Percentiles rank a stretch among this genome's conserved stretches.
These are phyloP conservation scores for Moniliophthora roreri DNA, from an alignment of 1,284 basidiomycete species.

Conservation along the genomic window DNA sequence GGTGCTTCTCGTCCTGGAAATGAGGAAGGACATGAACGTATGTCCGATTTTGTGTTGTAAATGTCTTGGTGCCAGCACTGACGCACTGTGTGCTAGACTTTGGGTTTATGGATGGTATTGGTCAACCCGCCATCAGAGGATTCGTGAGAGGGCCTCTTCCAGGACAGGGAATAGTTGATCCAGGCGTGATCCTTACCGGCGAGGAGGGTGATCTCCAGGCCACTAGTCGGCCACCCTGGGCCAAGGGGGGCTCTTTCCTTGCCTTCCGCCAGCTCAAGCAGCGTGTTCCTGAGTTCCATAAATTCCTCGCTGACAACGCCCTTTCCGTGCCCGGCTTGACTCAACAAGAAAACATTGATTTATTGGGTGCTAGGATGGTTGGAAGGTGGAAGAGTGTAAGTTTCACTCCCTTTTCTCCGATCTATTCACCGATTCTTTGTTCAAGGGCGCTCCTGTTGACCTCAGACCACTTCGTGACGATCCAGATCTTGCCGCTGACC, in stretches of 20 bases:
- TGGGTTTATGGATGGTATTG: constrained; percentile 18
- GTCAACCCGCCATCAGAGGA: constrained; percentile 32
- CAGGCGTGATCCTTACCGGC: constrained; percentile 33
- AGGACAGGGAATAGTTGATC: constrained; percentile 30
- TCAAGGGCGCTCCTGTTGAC: constrained; percentile 34
- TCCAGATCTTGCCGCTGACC: constrained; percentile 30
- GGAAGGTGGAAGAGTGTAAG: constrained; percentile 32
- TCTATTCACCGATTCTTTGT: not conserved
- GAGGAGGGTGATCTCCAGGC: constrained; percentile 28
- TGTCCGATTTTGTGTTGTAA: constrained; percentile 13
- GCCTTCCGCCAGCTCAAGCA: constrained; percentile 31
- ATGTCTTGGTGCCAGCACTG: constrained; percentile 19
- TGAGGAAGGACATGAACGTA: constrained; percentile 35
- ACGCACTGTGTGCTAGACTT: constrained; percentile 25
- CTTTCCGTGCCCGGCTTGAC: constrained; percentile 16
- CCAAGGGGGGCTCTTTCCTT: constrained; percentile 29
- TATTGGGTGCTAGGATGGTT: constrained; percentile 29
- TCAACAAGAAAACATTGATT: constrained; percentile 19
- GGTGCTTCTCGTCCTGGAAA: constrained; percentile 30
- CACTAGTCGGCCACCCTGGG: constrained; percentile 23
- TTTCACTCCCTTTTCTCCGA: not conserved
- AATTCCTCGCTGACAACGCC: constrained; percentile 25
- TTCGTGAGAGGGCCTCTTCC: constrained; percentile 28
- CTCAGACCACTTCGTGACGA: constrained; percentile 32
- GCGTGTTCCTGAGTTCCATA: constrained; percentile 28